These are phyloP conservation scores for Penicillium polonicum DNA, from an alignment of 2,329 filamentous ascomycete genomes.

Conservation along the genomic window DNA sequence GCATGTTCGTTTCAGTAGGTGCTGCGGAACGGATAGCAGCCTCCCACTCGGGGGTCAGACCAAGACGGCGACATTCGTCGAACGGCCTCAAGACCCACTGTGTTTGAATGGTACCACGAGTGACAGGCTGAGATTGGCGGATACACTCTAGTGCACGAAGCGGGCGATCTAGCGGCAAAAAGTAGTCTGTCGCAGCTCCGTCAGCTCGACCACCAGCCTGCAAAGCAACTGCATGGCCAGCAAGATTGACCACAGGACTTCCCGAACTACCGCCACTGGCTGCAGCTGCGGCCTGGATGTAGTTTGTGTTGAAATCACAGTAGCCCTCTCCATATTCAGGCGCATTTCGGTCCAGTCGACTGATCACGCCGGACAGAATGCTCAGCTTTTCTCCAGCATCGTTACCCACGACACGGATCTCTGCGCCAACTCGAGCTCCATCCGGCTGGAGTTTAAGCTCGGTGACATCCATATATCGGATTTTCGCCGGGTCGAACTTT, in stretches of 20 bases:
- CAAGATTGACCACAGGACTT: constrained; percentile 93
- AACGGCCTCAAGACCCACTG: constrained; percentile 97
- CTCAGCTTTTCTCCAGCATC: constrained; percentile 98
- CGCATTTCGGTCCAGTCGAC: constrained; percentile 90
- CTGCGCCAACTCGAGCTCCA: constrained; percentile 79
- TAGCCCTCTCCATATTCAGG: constrained; percentile 98
- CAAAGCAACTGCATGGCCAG: constrained; percentile 85
- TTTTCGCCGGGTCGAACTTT: constrained; percentile 89
- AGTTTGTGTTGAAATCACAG: constrained; percentile 93
- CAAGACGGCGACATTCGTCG: constrained; percentile 89
- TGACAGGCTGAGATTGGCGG: constrained; percentile 69
- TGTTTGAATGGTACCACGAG: constrained; percentile 95
- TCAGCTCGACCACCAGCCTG: constrained; percentile 93
- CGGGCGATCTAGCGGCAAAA: constrained; percentile 88
- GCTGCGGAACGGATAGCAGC: constrained; percentile 77
- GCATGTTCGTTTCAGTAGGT: constrained; percentile 92
- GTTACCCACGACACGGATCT: constrained; percentile 97
- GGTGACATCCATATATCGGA: constrained; percentile 93
- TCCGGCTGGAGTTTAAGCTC: constrained; percentile 80
- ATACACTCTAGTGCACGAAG: constrained; percentile 83
- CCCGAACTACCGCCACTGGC: constrained; percentile 98
- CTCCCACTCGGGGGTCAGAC: constrained; percentile 82
- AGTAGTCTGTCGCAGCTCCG: constrained; percentile 96
- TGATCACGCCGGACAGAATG: constrained; percentile 96
- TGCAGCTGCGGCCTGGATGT: constrained; percentile 96